Evolutionary conservation across 176 grass and related monocot genomes (phyloP).

Genomic region (Leersia perrieri): DNA sequence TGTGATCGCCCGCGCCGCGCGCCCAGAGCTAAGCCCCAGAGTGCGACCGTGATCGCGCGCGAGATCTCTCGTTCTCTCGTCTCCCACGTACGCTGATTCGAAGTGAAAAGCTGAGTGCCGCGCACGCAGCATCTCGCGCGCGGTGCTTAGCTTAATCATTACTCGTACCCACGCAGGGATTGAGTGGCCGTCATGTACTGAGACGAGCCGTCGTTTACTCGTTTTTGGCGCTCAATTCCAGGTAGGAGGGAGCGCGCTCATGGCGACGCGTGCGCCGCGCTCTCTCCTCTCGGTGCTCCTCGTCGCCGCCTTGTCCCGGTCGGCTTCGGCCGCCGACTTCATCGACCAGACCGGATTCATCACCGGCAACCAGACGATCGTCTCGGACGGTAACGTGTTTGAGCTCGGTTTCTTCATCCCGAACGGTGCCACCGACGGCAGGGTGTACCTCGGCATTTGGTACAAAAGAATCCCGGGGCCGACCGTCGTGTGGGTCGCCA

Average conservation of each 20-base stretch:
- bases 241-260: neutral
- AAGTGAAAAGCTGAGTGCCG: neutral
- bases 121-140: neutral
- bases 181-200: neutral
- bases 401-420: slow-evolving; percentile 63
- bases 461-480: slow-evolving; percentile 5
- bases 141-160: too few relatives aligned
- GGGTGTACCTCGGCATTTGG: slow-evolving; percentile 47
- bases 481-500: slow-evolving; percentile 56
- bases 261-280: neutral
- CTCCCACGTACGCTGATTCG: neutral
- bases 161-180: neutral
- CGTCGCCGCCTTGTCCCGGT: neutral
- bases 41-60: neutral
- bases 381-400: slow-evolving; percentile 47
- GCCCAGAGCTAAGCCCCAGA: neutral
- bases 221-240: neutral
- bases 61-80: neutral
- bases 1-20: neutral
- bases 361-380: slow-evolving; percentile 45
- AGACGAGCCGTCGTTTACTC: neutral
- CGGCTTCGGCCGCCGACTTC: neutral
- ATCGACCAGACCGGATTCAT: slow-evolving; percentile 19
- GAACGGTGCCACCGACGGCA: neutral
- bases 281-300: neutral